phyloP scores from a whole-genome alignment of 2,329 filamentous ascomycete genomes.

The Hypomyces perniciosus region DNA sequence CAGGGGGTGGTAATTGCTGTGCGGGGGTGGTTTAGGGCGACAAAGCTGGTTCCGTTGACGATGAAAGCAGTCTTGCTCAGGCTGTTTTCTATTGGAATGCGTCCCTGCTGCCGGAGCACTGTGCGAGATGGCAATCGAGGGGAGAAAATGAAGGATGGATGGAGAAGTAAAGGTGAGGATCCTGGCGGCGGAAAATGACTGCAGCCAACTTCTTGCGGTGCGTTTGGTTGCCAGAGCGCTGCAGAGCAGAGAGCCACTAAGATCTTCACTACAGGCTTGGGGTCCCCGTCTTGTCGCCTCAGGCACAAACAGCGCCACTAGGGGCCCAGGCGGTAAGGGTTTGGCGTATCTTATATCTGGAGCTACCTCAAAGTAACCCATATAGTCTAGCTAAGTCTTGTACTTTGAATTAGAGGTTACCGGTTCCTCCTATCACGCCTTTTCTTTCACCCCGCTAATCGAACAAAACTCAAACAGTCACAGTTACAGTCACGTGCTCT shows the following conservation, averaged over 20 bases:
- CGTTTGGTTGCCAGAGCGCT: constrained; percentile 10
- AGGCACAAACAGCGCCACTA: constrained; percentile 5
- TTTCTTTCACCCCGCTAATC: background rate
- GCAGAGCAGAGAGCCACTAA: constrained; percentile 3
- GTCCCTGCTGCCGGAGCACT: constrained; percentile 7
- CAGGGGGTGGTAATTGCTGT: constrained; percentile 15
- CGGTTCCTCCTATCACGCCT: background rate
- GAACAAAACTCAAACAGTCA: background rate
- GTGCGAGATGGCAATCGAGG: constrained; percentile 3
- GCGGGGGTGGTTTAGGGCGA: constrained; percentile 19
- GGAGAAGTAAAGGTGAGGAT: constrained; percentile 1
- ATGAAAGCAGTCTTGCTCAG: constrained; percentile 1
- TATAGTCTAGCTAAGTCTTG: background rate
- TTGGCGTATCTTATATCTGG: background rate
- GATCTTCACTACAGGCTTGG: constrained; percentile 2
- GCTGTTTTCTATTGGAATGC: constrained; percentile 3
- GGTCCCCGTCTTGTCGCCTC: constrained; percentile 5
- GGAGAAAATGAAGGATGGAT: constrained; percentile 8
- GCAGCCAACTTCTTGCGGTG: constrained; percentile 3
- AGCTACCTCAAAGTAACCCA: background rate
- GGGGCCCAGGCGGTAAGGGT: background rate
- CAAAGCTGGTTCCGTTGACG: constrained; percentile 6
- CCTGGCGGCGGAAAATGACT: constrained; percentile 8
- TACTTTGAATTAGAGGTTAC: background rate
- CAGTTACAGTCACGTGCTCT: background rate